phyloP scores from a whole-genome alignment of 2,329 filamentous ascomycete genomes.

The Fusarium succisae region DNA sequence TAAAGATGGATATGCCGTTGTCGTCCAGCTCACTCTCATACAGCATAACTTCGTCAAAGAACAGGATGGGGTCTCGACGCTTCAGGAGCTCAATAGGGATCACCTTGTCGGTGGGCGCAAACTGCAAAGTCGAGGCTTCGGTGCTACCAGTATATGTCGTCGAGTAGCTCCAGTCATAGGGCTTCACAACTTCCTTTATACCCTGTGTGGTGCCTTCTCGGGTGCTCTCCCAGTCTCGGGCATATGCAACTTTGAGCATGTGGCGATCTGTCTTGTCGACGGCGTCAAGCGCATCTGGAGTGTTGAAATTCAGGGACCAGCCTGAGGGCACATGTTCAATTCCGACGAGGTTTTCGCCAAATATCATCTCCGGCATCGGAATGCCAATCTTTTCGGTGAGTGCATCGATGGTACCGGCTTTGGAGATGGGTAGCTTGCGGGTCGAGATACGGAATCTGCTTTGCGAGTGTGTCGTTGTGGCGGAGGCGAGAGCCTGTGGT shows the following conservation, averaged over 20 bases:
- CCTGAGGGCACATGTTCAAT: constrained; percentile 78
- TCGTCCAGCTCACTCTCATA: constrained; percentile 99
- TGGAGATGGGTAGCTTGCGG: constrained; percentile 94
- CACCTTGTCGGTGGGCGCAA: constrained; percentile 49
- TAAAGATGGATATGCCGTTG: constrained; percentile 92
- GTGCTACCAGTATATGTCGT: constrained; percentile 85
- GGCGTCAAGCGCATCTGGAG: constrained; percentile 85
- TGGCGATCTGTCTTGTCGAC: constrained; percentile 93
- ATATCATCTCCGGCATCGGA: constrained; percentile 97
- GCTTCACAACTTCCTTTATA: constrained; percentile 93
- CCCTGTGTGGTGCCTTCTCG: constrained; percentile 81
- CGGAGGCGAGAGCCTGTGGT: constrained; percentile 58
- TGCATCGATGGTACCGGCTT: constrained; percentile 86
- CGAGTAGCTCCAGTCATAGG: constrained; percentile 98
- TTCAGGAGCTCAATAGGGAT: constrained; percentile 90
- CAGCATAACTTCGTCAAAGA: constrained; percentile 95
- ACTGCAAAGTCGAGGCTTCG: constrained; percentile 43
- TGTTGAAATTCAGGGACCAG: constrained; percentile 84
- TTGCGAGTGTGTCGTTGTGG: constrained; percentile 67
- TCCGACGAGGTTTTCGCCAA: constrained; percentile 88
- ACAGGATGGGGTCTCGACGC: constrained; percentile 90
- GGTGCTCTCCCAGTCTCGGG: constrained; percentile 79
- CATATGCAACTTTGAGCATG: constrained; percentile 95
- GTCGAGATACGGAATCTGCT: constrained; percentile 79
- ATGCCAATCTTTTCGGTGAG: constrained; percentile 84